Evolutionary conservation across 108 stramenopile genomes (phyloP).

Genomic region (Cyclotella atomus): DNA sequence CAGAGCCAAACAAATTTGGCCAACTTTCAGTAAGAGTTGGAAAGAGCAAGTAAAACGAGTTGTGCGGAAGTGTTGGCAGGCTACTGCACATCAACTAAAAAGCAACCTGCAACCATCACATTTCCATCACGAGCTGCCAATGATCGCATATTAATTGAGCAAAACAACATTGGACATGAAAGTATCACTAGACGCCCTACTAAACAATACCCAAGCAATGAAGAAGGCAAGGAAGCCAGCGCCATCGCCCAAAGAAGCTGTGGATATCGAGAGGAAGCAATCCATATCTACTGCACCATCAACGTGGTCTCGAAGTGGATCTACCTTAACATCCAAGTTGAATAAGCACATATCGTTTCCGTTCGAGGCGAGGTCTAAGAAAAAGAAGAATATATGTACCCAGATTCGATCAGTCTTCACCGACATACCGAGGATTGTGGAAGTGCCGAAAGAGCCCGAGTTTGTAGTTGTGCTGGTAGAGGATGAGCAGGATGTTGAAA

Average conservation of each 20-base stretch:
- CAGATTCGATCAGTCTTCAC: not conserved
- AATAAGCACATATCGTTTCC: not conserved
- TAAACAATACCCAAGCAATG: too few species aligned
- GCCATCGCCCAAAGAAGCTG: not conserved
- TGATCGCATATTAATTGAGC: too few species aligned
- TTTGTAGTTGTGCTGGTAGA: not conserved
- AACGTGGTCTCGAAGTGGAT: not conserved
- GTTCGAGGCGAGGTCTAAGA: not conserved
- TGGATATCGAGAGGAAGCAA: not conserved
- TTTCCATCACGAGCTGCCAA: too few species aligned
- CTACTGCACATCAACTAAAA: too few species aligned
- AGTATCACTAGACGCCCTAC: too few species aligned
- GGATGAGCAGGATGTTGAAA: not conserved
- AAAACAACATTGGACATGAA: too few species aligned
- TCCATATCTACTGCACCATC: not conserved
- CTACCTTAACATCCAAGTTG: not conserved
- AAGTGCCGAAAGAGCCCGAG: not conserved
- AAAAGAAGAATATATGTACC: not conserved
- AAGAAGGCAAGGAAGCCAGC: not conserved
- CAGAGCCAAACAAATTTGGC: too few species aligned
- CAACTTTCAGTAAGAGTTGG: too few species aligned
- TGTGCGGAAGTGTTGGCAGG: too few species aligned
- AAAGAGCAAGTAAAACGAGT: too few species aligned
- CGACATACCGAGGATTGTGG: not conserved
- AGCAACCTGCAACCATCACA: too few species aligned